phyloP scores from a whole-genome alignment of 2,329 filamentous ascomycete species.

The Capronia coronata region DNA sequence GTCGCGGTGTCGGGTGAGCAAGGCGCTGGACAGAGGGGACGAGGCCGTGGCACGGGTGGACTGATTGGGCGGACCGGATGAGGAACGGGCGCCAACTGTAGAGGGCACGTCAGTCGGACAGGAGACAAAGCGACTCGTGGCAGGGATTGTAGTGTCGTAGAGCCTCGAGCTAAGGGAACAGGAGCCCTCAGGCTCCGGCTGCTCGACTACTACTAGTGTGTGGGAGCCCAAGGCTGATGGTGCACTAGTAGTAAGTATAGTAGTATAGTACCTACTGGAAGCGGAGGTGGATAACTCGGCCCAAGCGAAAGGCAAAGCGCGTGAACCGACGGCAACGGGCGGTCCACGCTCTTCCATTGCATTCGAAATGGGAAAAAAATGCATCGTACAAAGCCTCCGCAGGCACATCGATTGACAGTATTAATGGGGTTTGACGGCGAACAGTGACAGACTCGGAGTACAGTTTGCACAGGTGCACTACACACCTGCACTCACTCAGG shows the following conservation, averaged over 20 bases:
- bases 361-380: not conserved
- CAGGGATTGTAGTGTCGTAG: too few relatives aligned
- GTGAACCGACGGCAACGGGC: not conserved
- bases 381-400: too few relatives aligned
- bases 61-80: not conserved
- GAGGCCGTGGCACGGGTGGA: not conserved
- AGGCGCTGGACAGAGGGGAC: conserved; percentile 6
- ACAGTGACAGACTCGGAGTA: too few relatives aligned
- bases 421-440: too few relatives aligned
- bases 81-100: not conserved
- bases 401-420: too few relatives aligned
- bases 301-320: not conserved
- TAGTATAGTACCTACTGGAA: too few relatives aligned
- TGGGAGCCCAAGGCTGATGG: not conserved
- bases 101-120: not conserved
- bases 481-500: too few relatives aligned
- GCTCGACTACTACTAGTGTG: not conserved
- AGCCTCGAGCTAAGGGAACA: too few relatives aligned
- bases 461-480: too few relatives aligned
- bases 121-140: too few relatives aligned
- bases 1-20: conserved; percentile 10
- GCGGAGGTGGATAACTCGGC: not conserved
- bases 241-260: too few relatives aligned
- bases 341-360: not conserved
- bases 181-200: not conserved